Evolutionary conservation across 805 yeast genomes (phyloP), one percentile per base, ranked within the genome.

Genomic region (Sugiyamaella qingdaonensis): DNA sequence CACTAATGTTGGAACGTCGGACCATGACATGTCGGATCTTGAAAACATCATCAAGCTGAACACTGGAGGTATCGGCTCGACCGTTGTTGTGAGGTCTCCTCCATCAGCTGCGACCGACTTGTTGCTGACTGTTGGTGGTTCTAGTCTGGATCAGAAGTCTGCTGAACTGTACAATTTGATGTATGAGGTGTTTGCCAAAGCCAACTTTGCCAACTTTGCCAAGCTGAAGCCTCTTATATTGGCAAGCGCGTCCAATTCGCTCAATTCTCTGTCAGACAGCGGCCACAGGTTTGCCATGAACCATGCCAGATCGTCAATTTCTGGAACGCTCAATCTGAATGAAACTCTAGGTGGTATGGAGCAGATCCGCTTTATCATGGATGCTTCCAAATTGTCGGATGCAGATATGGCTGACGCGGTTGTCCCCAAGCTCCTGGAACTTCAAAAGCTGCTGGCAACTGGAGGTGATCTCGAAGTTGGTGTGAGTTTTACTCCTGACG

Each of bases 281-380:
- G 99, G 99, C 0, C 97, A 94, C 65, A 73, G 84, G 1, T 91
- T 79, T 69, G 96, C 98, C 2, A 78, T 82, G 59, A 74, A 82
- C 4, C 79, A 73, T 61, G 84, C 95, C 1, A 74, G 95, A 1
- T 74, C 80, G 21, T 78, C 96, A 0, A 68, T 89, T 2, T 81
- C 89, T 1, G 71, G 78, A 1, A 75, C 82, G 16, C 81, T 80
- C 51, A 75, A 81, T 4, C 74, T 90, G 16, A 74, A 75, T 51
- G 95, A 92, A 62, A 63, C 72, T 9, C 68, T 90, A 13, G 70
- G 77, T 34, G 98, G 98, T n/a, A 73, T 94, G 49, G 79, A 79
- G 43, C 96, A 91, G 63, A 78, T 91, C 36, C 76, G 80, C 61
- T 83, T 89, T 54, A 74, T 94, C 48, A 78, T 79, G 62, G 77